Evolutionary conservation across 106 monocot species (phyloP), one percentile per base, ranked within the genome.

Genomic region (Vanilla planifolia): DNA sequence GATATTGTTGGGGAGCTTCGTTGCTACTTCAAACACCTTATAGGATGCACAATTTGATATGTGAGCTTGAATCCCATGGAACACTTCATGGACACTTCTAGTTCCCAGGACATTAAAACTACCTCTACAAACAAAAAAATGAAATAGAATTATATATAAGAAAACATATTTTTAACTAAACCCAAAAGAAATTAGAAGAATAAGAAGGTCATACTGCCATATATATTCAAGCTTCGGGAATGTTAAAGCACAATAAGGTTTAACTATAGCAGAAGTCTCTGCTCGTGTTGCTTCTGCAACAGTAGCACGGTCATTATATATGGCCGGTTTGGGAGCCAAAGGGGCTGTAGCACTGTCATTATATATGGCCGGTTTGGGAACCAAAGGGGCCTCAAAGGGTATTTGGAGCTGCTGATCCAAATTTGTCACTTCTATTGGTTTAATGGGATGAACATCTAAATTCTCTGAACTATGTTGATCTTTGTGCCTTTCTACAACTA

Each of bases 21-120:
- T 51, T 3, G 68, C 71, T 55, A 86, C 70, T 55, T 95, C 73
- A 65, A 52, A 67, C n/a, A 95, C 89, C 67, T 77, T 83, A 8
- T 75, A 65, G 14, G 94, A 86, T 30, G 80, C 89, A 65, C 48
- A 71, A 30, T 43, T 78, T 45, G 89, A 95, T 19, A 95, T 67
- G 64, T 95, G 89, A 63, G 94, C 89, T 55, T 95, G 94, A 67
- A 95, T 61, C 15, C 88, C 89, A 48, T 78, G 33, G 64, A 61
- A 85, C 6, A 61, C 16, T 55, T 68, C 77, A 59, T 48, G 29
- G 47, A 69, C 28, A 30, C 42, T 52, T 71, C 59, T 73, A 73
- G 4, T 56, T 75, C 60, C 63, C 35, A 74, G 50, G 40, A 95
- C 65, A 55, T 85, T 73, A 69, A 95, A 83, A 78, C 61, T 50